Percentiles rank a stretch among this genome's conserved stretches.
Conservation (phyloP, 768 basidiomycete species). For the Terana coerulea region DNA sequence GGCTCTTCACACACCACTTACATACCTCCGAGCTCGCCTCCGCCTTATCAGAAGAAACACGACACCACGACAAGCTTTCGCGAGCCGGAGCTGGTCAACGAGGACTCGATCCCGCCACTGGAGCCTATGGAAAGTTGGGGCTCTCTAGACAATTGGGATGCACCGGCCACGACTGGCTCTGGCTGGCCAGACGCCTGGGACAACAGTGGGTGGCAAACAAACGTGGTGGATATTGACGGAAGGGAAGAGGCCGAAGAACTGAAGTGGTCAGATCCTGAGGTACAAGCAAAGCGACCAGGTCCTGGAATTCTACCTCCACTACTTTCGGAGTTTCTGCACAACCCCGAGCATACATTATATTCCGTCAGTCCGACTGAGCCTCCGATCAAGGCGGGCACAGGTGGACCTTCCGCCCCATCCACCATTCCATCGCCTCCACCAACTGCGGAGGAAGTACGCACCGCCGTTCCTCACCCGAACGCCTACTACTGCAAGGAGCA, state of each 20-base stretch:
- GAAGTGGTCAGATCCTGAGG: constrained; percentile 62
- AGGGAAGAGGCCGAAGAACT: constrained; percentile 57
- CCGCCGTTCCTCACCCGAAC: constrained; percentile 73
- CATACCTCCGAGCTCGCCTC: constrained; percentile 2
- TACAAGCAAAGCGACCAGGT: constrained; percentile 54
- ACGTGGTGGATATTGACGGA: constrained; percentile 50
- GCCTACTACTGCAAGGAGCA: constrained; percentile 82
- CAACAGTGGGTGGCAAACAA: not conserved
- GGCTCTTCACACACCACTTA: constrained; percentile 14
- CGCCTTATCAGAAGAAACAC: constrained; percentile 2
- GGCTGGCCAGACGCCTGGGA: constrained; percentile 1
- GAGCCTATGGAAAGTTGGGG: constrained; percentile 6
- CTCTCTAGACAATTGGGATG: not conserved
- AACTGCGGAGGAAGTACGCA: constrained; percentile 60
- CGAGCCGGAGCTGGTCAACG: constrained; percentile 12
- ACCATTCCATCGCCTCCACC: constrained; percentile 34
- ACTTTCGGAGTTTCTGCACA: constrained; percentile 63
- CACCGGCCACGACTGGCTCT: not conserved
- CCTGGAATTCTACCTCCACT: constrained; percentile 66
- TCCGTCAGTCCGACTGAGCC: constrained; percentile 46
- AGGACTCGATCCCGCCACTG: constrained; percentile 8
- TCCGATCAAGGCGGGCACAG: constrained; percentile 23
- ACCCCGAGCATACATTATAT: constrained; percentile 69
- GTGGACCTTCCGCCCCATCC: constrained; percentile 16
- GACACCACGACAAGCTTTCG: constrained; percentile 9